A percentile compares a stretch with the other conserved stretches of the same genome.
These are phyloP conservation scores for Trichosporon sp. DNA, from an alignment of 1,284 basidiomycete genomes.

Conservation along the genomic window DNA sequence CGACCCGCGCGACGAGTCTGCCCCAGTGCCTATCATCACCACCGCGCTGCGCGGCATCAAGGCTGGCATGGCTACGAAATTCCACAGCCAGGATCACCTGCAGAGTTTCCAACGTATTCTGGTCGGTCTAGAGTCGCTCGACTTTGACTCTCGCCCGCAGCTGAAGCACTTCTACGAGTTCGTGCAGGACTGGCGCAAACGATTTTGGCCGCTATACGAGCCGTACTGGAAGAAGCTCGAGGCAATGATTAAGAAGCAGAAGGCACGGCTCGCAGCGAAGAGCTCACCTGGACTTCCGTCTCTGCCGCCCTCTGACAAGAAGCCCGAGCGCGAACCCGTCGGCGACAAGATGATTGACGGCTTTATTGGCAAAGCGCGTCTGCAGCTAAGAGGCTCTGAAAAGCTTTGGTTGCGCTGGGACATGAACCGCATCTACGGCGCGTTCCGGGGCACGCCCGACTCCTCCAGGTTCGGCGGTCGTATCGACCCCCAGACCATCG, in stretches of 20 bases:
- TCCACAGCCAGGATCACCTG: conserved; percentile 9
- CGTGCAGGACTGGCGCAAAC: conserved; percentile 43
- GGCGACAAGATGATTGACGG: conserved; percentile 38
- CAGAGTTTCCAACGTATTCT: conserved; percentile 25
- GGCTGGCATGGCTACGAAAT: conserved; percentile 21
- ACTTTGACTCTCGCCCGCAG: conserved; percentile 47
- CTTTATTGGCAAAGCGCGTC: conserved; percentile 31
- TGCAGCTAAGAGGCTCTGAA: conserved; percentile 46
- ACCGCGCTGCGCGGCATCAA: conserved; percentile 20
- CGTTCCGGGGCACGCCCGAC: conserved; percentile 29
- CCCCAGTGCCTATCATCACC: background rate
- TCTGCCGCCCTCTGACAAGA: background rate
- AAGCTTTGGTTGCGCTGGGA: conserved; percentile 52
- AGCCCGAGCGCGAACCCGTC: background rate
- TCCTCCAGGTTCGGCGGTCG: conserved; percentile 41
- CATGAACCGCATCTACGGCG: conserved; percentile 43
- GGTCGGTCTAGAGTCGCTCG: conserved; percentile 34
- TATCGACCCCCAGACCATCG: conserved; percentile 45
- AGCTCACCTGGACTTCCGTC: background rate
- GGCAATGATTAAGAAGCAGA: conserved; percentile 31
- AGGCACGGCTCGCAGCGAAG: background rate
- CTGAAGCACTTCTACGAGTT: conserved; percentile 47
- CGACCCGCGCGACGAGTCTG: background rate
- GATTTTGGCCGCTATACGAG: conserved; percentile 42
- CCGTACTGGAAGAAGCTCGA: conserved; percentile 44